Evolutionary conservation across 2,329 filamentous ascomycete genomes (phyloP).

Genomic region (Lecanicillium sp.): DNA sequence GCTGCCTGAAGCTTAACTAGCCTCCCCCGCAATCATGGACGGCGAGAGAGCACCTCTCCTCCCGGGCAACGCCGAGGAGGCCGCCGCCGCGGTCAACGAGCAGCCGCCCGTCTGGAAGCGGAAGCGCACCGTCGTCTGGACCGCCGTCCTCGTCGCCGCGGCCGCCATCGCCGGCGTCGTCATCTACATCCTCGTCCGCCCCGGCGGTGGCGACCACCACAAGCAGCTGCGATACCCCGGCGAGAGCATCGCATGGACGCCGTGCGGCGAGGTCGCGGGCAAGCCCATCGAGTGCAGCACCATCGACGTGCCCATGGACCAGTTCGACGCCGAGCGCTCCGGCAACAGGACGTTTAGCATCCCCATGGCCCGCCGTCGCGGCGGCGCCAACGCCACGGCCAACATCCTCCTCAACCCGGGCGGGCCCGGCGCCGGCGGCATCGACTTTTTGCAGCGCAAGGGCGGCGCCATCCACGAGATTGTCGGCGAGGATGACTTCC

Average conservation of each 20-base stretch:
- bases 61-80: slow-evolving; percentile 5
- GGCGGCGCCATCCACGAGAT: slow-evolving; percentile 32
- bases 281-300: slow-evolving; percentile 36
- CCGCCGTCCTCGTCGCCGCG: neutral
- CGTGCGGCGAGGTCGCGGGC: slow-evolving; percentile 32
- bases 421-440: slow-evolving; percentile 41
- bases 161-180: neutral
- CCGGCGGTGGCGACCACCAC: neutral
- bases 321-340: slow-evolving; percentile 31
- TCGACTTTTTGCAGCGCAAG: slow-evolving; percentile 30
- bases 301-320: slow-evolving; percentile 42
- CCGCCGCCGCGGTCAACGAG: neutral
- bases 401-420: slow-evolving; percentile 43
- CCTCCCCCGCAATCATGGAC: slow-evolving; percentile 4
- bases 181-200: slow-evolving; percentile 4
- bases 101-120: slow-evolving; percentile 11
- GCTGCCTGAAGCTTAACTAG: neutral
- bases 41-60: slow-evolving; percentile 5
- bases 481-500: slow-evolving; percentile 36
- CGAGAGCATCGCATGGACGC: slow-evolving; percentile 33
- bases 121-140: slow-evolving; percentile 2
- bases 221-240: slow-evolving; percentile 21
- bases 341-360: slow-evolving; percentile 37
- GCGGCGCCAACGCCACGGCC: slow-evolving; percentile 34
- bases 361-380: slow-evolving; percentile 39